phyloP scores from a whole-genome alignment of 177 flowering plant species.

The Vitis hybrid region DNA sequence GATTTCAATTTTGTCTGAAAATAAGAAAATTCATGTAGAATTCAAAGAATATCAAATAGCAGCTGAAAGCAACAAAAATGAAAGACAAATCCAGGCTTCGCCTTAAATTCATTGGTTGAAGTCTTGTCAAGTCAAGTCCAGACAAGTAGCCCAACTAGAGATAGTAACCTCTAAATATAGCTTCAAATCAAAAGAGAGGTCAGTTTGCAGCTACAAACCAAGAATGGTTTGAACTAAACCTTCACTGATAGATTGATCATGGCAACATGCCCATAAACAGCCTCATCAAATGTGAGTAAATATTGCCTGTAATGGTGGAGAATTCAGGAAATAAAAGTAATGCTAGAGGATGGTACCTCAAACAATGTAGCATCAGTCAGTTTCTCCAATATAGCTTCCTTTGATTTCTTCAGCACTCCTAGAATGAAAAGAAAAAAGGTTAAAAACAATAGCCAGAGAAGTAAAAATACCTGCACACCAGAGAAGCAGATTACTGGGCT shows the following conservation, averaged over 20 bases:
- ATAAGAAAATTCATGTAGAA: not conserved
- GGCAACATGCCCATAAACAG: not conserved
- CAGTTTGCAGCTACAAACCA: not conserved
- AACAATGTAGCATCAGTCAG: constrained; percentile 33
- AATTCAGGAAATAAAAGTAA: not conserved
- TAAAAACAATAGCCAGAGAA: not conserved
- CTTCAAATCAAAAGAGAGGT: not conserved
- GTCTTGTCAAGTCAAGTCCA: constrained; percentile 1
- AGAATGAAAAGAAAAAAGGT: constrained; percentile 9
- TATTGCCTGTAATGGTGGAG: not conserved
- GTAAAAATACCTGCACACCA: not conserved
- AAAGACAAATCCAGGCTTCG: not conserved
- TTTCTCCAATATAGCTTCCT: constrained; percentile 49
- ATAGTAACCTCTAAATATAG: not conserved
- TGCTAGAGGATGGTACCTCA: constrained; percentile 38
- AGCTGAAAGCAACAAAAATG: not conserved
- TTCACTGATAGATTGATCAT: not conserved
- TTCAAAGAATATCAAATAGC: not conserved
- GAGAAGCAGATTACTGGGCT: not conserved
- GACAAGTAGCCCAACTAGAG: not conserved
- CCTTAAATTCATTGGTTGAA: not conserved
- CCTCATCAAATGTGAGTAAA: not conserved
- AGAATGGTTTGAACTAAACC: not conserved
- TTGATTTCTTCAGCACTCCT: constrained; percentile 83
- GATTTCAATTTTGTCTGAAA: not conserved